phyloP scores from a whole-genome alignment of 306 rosid species.

The Coriaria nepalensis region DNA sequence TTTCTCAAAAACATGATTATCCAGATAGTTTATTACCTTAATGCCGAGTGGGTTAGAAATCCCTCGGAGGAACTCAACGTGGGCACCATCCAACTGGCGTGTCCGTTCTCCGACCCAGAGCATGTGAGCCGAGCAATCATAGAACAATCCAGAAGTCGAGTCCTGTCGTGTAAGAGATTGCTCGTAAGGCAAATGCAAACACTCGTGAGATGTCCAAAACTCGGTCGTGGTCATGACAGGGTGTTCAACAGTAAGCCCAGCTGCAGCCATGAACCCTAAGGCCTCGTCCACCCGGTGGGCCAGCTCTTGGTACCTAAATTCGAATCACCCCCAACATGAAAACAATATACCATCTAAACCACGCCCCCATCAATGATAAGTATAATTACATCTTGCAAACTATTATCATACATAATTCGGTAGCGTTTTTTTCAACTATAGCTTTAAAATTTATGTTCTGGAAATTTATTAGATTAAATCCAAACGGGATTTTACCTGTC shows the following conservation, averaged over 20 bases:
- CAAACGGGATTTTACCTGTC: slow-evolving; percentile 31
- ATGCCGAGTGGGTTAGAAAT: slow-evolving; percentile 64
- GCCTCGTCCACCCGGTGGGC: slow-evolving; percentile 64
- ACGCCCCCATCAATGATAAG: too few relatives aligned
- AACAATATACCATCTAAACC: too few relatives aligned
- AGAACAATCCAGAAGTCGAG: slow-evolving; percentile 56
- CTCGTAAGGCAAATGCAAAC: slow-evolving; percentile 61
- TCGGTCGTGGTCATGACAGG: slow-evolving; percentile 58
- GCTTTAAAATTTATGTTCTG: not conserved
- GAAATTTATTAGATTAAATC: not conserved
- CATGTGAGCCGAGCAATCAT: slow-evolving; percentile 81
- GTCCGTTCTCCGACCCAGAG: slow-evolving; percentile 79
- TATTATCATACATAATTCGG: too few relatives aligned
- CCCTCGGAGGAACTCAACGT: slow-evolving; percentile 63
- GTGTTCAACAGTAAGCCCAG: slow-evolving; percentile 58
- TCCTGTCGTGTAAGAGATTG: slow-evolving; percentile 57
- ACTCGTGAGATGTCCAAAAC: slow-evolving; percentile 81
- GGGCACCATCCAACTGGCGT: slow-evolving; percentile 69
- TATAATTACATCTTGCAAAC: too few relatives aligned
- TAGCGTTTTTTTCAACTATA: not conserved
- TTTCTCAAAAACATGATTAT: not conserved
- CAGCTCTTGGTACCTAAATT: slow-evolving; percentile 44
- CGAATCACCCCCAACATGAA: too few relatives aligned
- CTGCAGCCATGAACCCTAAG: slow-evolving; percentile 67
- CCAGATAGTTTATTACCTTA: slow-evolving; percentile 24